Percentiles rank a stretch among this genome's conserved stretches.
Evolutionary conservation across 345 rosid genomes (phyloP).

Genomic region (Eucalyptus grandis): DNA sequence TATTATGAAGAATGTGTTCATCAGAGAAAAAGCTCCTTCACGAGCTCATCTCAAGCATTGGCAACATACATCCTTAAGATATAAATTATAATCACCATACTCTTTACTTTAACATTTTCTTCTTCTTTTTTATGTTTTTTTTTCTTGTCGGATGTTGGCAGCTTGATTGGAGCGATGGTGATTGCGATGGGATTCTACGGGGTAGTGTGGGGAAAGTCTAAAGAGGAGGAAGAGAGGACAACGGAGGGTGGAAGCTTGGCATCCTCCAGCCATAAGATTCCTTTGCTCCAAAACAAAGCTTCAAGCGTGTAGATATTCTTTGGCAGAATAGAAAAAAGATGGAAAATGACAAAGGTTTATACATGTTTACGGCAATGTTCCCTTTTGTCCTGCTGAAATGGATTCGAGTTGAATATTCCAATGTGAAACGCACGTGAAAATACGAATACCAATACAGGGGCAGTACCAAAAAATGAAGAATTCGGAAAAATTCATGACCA

Average conservation of each 20-base stretch:
- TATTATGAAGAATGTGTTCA: not conserved
- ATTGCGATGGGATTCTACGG: not conserved
- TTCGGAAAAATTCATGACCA: not conserved
- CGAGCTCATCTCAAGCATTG: not conserved
- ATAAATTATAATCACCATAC: not conserved
- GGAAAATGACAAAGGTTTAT: not conserved
- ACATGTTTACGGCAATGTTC: not conserved
- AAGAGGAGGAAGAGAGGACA: not conserved
- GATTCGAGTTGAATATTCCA: not conserved
- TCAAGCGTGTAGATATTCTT: not conserved
- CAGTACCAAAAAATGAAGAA: not conserved
- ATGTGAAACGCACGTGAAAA: not conserved
- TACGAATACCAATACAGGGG: not conserved
- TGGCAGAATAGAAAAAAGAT: not conserved
- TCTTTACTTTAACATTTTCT: accelerated
- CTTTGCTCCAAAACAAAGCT: not conserved
- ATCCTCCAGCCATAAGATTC: not conserved
- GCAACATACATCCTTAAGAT: not conserved
- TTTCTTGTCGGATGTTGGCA: not conserved
- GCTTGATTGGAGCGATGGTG: not conserved
- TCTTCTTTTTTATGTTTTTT: no score
- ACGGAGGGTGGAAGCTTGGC: not conserved
- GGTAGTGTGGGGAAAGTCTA: not conserved
- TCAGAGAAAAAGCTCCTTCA: not conserved
- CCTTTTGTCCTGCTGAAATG: not conserved